phyloP scores from a whole-genome alignment of 2,329 filamentous ascomycete species.

The Cadophora luteo-olivacea region DNA sequence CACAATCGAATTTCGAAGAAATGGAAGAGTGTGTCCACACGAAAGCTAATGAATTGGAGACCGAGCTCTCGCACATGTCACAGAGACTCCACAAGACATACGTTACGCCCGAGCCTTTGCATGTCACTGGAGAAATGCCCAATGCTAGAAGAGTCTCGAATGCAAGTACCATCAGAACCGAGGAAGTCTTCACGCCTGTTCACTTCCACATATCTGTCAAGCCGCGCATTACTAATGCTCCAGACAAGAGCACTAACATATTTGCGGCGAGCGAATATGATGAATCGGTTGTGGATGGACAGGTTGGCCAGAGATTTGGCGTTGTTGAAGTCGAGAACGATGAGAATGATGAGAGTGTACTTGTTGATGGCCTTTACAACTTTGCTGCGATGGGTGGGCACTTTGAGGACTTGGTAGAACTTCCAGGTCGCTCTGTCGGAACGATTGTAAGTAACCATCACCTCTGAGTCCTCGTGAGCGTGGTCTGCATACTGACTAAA shows the following conservation, averaged over 20 bases:
- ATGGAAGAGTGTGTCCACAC: constrained; percentile 16
- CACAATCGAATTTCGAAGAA: constrained; percentile 11
- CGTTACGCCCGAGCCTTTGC: neutral
- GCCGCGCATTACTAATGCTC: constrained; percentile 24
- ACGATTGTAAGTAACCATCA: constrained; percentile 6
- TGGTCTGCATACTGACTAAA: neutral
- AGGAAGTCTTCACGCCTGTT: constrained; percentile 26
- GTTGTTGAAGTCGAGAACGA: constrained; percentile 23
- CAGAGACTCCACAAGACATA: neutral
- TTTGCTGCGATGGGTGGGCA: constrained; percentile 33
- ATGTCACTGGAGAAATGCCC: constrained; percentile 14
- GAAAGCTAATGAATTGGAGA: constrained; percentile 14
- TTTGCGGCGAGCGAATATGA: constrained; percentile 19
- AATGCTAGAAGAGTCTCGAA: constrained; percentile 16
- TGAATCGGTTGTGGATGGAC: constrained; percentile 26
- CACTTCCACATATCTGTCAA: constrained; percentile 29
- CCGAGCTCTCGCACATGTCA: constrained; percentile 6
- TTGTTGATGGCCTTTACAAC: constrained; percentile 36
- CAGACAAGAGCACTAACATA: constrained; percentile 19
- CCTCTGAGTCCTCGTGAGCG: neutral
- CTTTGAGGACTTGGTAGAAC: constrained; percentile 35
- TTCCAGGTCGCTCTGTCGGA: constrained; percentile 33
- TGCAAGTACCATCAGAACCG: neutral
- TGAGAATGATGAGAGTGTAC: constrained; percentile 24
- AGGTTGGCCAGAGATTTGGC: constrained; percentile 35